These are phyloP conservation scores for Eucalyptus globulus DNA, from an alignment of 345 rosid genomes.

Conservation along the genomic window DNA sequence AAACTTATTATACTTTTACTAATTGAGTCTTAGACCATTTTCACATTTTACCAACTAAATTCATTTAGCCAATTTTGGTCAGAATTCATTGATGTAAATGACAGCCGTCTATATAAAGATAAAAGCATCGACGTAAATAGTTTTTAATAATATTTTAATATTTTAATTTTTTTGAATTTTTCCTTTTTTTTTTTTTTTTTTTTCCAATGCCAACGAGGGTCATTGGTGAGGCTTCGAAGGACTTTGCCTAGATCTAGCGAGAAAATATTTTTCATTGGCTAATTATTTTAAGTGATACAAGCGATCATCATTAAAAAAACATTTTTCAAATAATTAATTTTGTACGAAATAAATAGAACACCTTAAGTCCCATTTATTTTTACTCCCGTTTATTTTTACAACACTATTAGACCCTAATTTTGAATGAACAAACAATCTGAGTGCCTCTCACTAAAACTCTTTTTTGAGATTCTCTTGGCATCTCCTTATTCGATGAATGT, in stretches of 20 bases:
- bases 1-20: fast-evolving
- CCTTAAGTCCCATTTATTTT: background rate
- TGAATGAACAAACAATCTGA: background rate
- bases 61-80: no score
- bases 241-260: no score
- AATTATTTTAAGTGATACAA: background rate
- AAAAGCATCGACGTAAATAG: fast-evolving
- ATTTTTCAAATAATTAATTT: background rate
- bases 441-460: background rate
- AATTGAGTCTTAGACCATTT: fast-evolving
- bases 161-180: no score
- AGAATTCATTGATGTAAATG: fast-evolving
- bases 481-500: background rate
- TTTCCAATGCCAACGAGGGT: fast-evolving
- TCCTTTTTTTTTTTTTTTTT: fast-evolving
- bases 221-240: no score
- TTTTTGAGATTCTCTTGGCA: background rate
- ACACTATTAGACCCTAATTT: background rate
- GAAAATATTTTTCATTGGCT: background rate
- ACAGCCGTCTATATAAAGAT: fast-evolving
- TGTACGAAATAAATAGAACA: background rate
- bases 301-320: background rate
- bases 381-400: background rate
- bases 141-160: no score
- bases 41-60: fast-evolving